Base-by-base conservation (phyloP, 148 eudicot species). In the Dianthus caryophyllus region DNA sequence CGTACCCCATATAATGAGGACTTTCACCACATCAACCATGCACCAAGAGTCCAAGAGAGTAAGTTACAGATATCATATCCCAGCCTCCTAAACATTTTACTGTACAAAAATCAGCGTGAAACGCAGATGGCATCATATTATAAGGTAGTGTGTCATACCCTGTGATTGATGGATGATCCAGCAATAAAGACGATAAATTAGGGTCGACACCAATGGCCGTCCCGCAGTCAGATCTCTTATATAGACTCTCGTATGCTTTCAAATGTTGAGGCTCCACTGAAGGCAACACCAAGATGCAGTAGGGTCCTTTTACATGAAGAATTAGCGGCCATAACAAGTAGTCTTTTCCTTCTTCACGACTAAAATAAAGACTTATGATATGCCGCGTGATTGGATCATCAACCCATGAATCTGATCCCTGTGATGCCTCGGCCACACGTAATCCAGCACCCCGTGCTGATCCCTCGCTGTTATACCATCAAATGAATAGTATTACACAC, bases 381-480 rank as follows among this genome's bases (percentile, higher is more conserved):
- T 95, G 91, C 48, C 99, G 96, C 55, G 87, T 85, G 69, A 95
- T 84, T 69, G 99, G 96, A 72, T 95, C 99, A 79, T 95, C 99
- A 57, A 88, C 93, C 99, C 99, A 95, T 10, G 99, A 88, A 87
- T 95, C 99, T 64, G 97, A 88, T 73, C 88, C 97, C 81, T 84
- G 75, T 64, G 80, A 80, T 61, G 99, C 88, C 67, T 86, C 93
- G 55, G 76, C 77, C 38, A 79, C 72, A 69, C 99, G 90, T 70
- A 90, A 72, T 57, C 99, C 99, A 75, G 72, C 83, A 68, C 99
- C 97, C 71, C 88, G 89, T 81, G 73, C 80, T 81, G 96, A 88
- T 55, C 99, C 99, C 79, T 95, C 99, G 77, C 99, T 95, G 71
- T 61, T 65, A 51, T 24, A 11, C 69, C 55, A 74, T 17, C 38